A percentile compares a stretch with the other conserved stretches of the same genome.
These are phyloP conservation scores for Coemansia sp. DNA, from an alignment of 192 early-diverging fungal species.

Conservation along the genomic window DNA sequence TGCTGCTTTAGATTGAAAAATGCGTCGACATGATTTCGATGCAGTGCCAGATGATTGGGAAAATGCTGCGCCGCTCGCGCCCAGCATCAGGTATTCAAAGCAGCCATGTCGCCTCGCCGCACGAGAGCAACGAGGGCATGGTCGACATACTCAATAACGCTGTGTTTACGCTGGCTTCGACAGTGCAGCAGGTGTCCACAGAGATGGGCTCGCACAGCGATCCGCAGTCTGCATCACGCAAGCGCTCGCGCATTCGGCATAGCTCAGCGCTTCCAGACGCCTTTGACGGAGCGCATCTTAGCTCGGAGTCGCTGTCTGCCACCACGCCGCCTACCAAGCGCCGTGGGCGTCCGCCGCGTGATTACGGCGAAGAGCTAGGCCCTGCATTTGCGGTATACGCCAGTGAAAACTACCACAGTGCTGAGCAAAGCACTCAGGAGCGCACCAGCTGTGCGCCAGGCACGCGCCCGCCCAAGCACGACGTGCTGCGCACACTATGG, in stretches of 20 bases:
- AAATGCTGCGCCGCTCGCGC: constrained; percentile 50
- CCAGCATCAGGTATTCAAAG: constrained; percentile 18
- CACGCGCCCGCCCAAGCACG: constrained; percentile 18
- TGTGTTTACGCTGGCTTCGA: constrained; percentile 25
- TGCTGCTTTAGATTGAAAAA: constrained; percentile 40
- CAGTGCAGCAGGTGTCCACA: constrained; percentile 30
- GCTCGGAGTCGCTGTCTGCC: constrained; percentile 8
- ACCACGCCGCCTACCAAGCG: constrained; percentile 43
- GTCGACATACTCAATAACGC: constrained; percentile 39
- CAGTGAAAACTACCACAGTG: constrained; percentile 25
- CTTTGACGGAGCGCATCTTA: constrained; percentile 9
- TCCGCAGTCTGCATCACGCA: constrained; percentile 19
- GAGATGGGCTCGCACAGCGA: constrained; percentile 18
- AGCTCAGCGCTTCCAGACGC: constrained; percentile 7
- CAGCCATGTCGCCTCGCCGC: constrained; percentile 9
- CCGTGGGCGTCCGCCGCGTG: constrained; percentile 52
- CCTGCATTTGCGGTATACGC: constrained; percentile 51
- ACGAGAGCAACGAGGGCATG: constrained; percentile 29
- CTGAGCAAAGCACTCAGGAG: constrained; percentile 20
- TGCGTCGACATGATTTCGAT: constrained; percentile 52
- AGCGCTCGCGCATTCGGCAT: constrained; percentile 28
- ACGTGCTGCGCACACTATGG: constrained; percentile 44
- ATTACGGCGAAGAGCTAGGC: constrained; percentile 51
- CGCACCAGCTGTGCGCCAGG: constrained; percentile 7
- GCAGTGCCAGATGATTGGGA: constrained; percentile 50